Percentiles rank a stretch among this genome's conserved stretches.
Conservation (phyloP, 2,329 filamentous ascomycete species). For the Chrysosporium queenslandicum region DNA sequence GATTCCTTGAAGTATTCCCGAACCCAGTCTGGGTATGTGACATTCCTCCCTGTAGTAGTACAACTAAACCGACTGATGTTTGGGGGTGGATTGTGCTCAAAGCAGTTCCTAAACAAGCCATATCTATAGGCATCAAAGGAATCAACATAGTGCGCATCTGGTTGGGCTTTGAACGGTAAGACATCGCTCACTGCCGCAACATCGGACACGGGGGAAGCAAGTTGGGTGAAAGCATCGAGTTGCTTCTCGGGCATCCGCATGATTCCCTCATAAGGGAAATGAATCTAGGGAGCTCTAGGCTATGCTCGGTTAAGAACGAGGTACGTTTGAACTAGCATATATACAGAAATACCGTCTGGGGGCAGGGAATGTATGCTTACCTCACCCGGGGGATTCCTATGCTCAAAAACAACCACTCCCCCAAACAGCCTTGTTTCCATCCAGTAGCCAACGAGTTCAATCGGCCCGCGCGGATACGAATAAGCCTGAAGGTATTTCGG, state of each 20-base stretch:
- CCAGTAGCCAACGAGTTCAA: slow-evolving; percentile 24
- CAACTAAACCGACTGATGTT: slow-evolving; percentile 11
- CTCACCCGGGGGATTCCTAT: slow-evolving; percentile 5
- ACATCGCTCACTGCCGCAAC: slow-evolving; percentile 10
- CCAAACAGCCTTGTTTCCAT: slow-evolving; percentile 21
- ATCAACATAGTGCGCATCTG: slow-evolving; percentile 5
- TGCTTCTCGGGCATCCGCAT: slow-evolving; percentile 12
- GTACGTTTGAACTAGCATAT: slow-evolving; percentile 5
- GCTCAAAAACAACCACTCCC: slow-evolving; percentile 23
- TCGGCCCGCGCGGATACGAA: slow-evolving; percentile 21
- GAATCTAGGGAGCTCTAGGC: slow-evolving; percentile 11
- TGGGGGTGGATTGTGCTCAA: slow-evolving; percentile 12
- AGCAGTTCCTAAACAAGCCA: slow-evolving; percentile 11
- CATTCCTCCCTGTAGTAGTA: slow-evolving; percentile 9
- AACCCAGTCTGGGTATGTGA: slow-evolving; percentile 13
- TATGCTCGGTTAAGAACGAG: slow-evolving; percentile 5
- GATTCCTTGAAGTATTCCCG: slow-evolving; percentile 9
- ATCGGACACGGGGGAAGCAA: slow-evolving; percentile 6
- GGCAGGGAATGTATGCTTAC: slow-evolving; percentile 9
- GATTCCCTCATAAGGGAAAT: slow-evolving; percentile 12
- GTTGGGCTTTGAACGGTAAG: slow-evolving; percentile 6
- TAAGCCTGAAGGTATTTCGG: slow-evolving; percentile 7
- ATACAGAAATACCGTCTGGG: not conserved
- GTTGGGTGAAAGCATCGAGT: slow-evolving; percentile 12
- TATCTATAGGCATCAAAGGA: slow-evolving; percentile 11